Percentiles rank a stretch among this genome's conserved stretches.
These are phyloP conservation scores for Dioszegia crocea DNA, from an alignment of 768 basidiomycete species.

Conservation along the genomic window DNA sequence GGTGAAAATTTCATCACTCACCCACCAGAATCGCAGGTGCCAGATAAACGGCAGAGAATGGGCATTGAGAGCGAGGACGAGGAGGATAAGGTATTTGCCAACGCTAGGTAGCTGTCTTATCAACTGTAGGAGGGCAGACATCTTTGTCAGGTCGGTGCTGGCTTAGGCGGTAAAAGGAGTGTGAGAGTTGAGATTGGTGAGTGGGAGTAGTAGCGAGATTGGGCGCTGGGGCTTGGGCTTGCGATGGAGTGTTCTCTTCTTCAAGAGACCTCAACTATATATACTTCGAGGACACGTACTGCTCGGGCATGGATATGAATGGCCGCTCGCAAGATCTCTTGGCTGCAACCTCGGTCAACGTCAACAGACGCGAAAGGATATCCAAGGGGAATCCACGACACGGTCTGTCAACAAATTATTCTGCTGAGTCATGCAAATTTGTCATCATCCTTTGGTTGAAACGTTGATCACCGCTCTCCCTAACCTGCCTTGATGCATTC, in stretches of 20 bases:
- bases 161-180: too few species aligned
- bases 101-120: neutral
- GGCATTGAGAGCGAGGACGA: slow-evolving; percentile 34
- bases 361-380: neutral
- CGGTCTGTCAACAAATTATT: neutral
- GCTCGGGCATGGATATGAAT: too few species aligned
- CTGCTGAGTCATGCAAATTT: neutral
- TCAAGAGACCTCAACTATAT: too few species aligned
- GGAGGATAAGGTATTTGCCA: slow-evolving; percentile 33
- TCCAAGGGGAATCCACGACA: neutral
- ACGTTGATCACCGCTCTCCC: too few species aligned
- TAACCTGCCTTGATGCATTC: too few species aligned
- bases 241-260: too few species aligned
- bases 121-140: neutral
- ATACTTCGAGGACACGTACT: too few species aligned
- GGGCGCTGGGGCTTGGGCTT: too few species aligned
- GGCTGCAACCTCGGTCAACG: neutral
- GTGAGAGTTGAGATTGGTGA: neutral
- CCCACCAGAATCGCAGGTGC: slow-evolving; percentile 40
- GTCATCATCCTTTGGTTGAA: too few species aligned
- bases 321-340: neutral
- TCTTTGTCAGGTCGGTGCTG: too few species aligned
- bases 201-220: too few species aligned
- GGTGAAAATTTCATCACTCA: too few species aligned
- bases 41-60: slow-evolving; percentile 39